Conservation (phyloP, 163 green algal species). For the Volvox carteri region DNA sequence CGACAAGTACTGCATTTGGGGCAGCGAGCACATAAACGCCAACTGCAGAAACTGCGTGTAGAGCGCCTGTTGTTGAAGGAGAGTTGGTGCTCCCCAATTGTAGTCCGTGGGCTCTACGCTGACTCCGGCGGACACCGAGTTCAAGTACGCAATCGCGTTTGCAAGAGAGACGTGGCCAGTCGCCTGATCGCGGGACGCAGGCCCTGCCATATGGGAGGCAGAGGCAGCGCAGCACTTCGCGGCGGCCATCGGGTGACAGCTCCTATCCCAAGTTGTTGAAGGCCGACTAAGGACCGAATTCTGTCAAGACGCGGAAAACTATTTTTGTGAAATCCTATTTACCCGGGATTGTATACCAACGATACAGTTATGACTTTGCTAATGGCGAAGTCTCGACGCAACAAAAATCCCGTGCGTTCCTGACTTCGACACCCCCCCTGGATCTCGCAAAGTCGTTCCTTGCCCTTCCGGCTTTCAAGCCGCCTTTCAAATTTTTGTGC, state of each 20-base stretch:
- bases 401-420: no score
- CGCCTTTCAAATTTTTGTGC: no score
- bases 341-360: no score
- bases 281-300: background rate
- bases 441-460: background rate
- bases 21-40: constrained; percentile 26
- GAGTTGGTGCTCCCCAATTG: constrained; percentile 21
- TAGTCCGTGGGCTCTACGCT: constrained; percentile 22
- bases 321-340: no score
- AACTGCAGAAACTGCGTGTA: constrained; percentile 33
- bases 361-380: no score
- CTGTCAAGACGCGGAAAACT: background rate
- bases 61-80: constrained; percentile 40
- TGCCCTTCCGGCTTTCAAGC: no score
- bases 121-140: background rate
- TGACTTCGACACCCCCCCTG: background rate
- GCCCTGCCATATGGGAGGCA: background rate
- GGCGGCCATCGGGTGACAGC: constrained; percentile 11
- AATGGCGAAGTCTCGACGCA: background rate
- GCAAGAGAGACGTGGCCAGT: background rate
- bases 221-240: constrained; percentile 42
- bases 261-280: background rate
- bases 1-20: constrained; percentile 31
- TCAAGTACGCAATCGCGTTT: constrained; percentile 5
- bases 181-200: background rate